These are phyloP conservation scores for Aphanomyces astaci DNA, from an alignment of 352 stramenopile species.

Conservation along the genomic window DNA sequence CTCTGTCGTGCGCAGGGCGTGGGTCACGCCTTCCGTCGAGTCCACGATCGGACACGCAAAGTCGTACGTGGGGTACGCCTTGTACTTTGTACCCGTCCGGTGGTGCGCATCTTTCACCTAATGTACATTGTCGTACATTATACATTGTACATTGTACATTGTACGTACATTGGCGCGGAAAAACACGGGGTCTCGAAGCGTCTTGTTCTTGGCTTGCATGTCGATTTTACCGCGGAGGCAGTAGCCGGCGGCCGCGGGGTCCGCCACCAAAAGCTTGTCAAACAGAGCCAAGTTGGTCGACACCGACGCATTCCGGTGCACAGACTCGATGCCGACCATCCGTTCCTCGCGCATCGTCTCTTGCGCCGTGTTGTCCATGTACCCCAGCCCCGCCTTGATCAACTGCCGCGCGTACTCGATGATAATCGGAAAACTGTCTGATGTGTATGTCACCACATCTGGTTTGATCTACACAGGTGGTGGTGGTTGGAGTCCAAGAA, in stretches of 20 bases:
- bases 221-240: conserved; percentile 92
- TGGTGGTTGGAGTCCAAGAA: too few species aligned
- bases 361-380: conserved; percentile 99
- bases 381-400: conserved; percentile 93
- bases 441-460: conserved; percentile 93
- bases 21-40: conserved; percentile 97
- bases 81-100: conserved; percentile 93
- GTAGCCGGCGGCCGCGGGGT: conserved; percentile 61
- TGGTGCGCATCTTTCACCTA: conserved; percentile 61
- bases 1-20: conserved; percentile 98
- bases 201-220: conserved; percentile 89
- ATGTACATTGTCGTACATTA: too few species aligned
- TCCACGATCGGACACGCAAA: conserved; percentile 99
- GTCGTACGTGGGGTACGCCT: conserved; percentile 99
- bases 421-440: conserved; percentile 97
- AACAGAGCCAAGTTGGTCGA: conserved; percentile 92
- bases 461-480: conserved; percentile 37
- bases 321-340: conserved; percentile 88
- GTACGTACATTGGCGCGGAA: conserved; percentile 59
- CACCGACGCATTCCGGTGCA: conserved; percentile 79
- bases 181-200: conserved; percentile 81
- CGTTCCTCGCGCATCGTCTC: conserved; percentile 96
- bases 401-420: conserved; percentile 89
- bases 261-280: conserved; percentile 93
- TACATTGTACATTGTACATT: too few species aligned